Evolutionary conservation across 306 rosid species (phyloP).

Genomic region (Biancaea sappan): DNA sequence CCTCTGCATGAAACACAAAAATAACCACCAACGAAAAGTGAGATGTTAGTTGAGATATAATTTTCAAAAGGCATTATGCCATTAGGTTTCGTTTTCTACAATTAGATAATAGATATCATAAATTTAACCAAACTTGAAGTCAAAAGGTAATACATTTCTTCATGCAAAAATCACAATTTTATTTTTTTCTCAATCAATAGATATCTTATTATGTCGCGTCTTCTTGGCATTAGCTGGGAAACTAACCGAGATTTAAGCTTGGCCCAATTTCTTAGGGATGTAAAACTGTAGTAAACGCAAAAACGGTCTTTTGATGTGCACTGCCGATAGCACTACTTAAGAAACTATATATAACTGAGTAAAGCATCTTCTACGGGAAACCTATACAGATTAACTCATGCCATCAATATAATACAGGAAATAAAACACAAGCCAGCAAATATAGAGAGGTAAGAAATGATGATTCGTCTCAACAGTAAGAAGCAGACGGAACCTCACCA

Average conservation of each 20-base stretch:
- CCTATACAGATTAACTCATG: neutral
- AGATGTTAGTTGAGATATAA: neutral
- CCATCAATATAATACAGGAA: neutral
- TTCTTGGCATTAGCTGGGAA: neutral
- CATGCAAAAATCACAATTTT: neutral
- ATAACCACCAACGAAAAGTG: neutral
- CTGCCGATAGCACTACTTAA: neutral
- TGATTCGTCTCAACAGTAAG: neutral
- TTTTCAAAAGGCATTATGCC: neutral
- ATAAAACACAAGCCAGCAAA: slow-evolving; percentile 1
- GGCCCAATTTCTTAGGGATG: neutral
- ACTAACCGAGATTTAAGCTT: slow-evolving; percentile 8
- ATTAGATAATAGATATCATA: neutral
- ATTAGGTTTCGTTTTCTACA: neutral
- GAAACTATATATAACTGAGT: neutral
- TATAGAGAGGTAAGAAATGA: neutral
- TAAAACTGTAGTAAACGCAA: neutral
- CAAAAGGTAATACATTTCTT: neutral
- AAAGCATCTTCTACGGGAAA: neutral
- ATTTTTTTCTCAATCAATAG: neutral
- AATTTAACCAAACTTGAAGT: neutral
- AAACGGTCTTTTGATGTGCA: neutral
- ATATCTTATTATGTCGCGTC: neutral
- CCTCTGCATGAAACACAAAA: slow-evolving; percentile 55
- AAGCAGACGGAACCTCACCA: slow-evolving; percentile 59